Conservation (phyloP, 192 early-diverging fungal species). For the Glomus cerebriforme region DNA sequence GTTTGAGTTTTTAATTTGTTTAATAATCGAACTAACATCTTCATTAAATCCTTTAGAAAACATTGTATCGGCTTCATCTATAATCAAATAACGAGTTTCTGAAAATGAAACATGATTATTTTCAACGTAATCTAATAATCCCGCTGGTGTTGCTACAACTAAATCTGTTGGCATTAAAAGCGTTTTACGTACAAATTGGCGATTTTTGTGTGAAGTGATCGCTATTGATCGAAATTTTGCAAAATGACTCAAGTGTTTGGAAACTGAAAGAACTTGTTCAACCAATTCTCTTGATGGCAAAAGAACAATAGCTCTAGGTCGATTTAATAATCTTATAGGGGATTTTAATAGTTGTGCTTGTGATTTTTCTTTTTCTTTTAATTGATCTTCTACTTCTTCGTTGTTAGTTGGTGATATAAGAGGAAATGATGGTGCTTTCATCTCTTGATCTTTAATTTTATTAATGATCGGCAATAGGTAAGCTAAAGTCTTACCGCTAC, state of each 20-base stretch:
- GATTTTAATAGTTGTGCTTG: constrained; percentile 33
- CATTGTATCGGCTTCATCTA: constrained; percentile 95
- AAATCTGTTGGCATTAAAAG: constrained; percentile 77
- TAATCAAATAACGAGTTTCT: constrained; percentile 67
- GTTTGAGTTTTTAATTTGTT: constrained; percentile 43
- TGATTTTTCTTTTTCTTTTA: constrained; percentile 30
- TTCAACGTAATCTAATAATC: constrained; percentile 57
- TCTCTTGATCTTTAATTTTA: constrained; percentile 68
- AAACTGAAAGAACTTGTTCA: constrained; percentile 69
- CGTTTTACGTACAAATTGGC: constrained; percentile 48
- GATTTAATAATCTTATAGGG: constrained; percentile 63
- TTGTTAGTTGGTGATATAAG: not conserved
- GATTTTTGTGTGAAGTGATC: constrained; percentile 51
- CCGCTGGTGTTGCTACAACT: constrained; percentile 80
- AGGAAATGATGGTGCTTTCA: constrained; percentile 35
- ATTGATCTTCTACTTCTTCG: not conserved
- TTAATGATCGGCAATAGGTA: constrained; percentile 83
- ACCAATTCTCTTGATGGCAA: constrained; percentile 91
- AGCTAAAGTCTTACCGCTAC: constrained; percentile 89
- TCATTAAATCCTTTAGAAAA: constrained; percentile 80
- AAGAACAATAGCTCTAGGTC: constrained; percentile 82
- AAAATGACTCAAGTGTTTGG: constrained; percentile 71
- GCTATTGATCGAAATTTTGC: constrained; percentile 71
- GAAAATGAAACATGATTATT: constrained; percentile 61
- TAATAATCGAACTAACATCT: constrained; percentile 63